Percentiles rank a stretch among this genome's conserved stretches.
phyloP scores from a whole-genome alignment of 192 early-diverging fungal species.

The Obelidium mucronatum region DNA sequence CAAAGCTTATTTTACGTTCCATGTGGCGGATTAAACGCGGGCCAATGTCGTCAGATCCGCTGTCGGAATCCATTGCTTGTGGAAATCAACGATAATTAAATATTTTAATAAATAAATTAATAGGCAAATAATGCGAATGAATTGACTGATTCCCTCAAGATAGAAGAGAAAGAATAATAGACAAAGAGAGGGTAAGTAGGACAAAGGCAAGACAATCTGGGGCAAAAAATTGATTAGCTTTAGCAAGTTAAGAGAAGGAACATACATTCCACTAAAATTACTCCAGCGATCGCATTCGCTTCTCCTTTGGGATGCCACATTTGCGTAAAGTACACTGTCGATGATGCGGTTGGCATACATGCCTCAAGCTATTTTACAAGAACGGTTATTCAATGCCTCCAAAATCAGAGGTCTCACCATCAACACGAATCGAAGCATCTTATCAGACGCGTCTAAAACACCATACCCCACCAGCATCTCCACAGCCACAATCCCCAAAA shows the following conservation, averaged over 20 bases:
- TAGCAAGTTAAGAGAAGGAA: background rate
- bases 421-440: conserved; percentile 48
- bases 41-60: too few species aligned
- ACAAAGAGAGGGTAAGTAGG: conserved; percentile 15
- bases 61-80: too few species aligned
- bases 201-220: conserved; percentile 36
- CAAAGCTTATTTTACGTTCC: too few species aligned
- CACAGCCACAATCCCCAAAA: conserved; percentile 36
- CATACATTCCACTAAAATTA: conserved; percentile 39
- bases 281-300: conserved; percentile 45
- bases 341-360: conserved; percentile 44
- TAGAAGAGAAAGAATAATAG: conserved; percentile 9
- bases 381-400: background rate
- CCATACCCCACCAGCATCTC: conserved; percentile 28
- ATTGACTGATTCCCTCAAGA: background rate
- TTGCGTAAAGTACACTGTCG: conserved; percentile 47
- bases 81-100: too few species aligned
- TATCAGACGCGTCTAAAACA: conserved; percentile 29
- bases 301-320: conserved; percentile 45
- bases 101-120: too few species aligned
- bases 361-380: conserved; percentile 30
- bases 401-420: conserved; percentile 30
- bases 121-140: background rate
- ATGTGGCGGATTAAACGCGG: too few species aligned
- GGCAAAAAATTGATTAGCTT: background rate